Base-by-base conservation (phyloP, 768 basidiomycete genomes). In the Kockovaella imperatae region DNA sequence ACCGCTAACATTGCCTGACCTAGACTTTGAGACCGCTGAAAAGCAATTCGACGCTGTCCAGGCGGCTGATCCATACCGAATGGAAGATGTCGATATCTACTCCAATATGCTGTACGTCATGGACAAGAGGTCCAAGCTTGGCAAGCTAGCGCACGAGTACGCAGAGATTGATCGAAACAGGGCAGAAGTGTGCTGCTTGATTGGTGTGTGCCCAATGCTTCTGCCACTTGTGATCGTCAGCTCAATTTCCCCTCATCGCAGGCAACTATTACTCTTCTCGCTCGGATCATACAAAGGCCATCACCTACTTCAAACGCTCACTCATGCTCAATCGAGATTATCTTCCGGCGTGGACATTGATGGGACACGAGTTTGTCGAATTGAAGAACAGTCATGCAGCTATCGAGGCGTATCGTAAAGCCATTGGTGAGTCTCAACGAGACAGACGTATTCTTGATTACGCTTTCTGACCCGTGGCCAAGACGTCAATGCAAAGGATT, bases 311-410 rank as follows among this genome's bases (percentile, higher is more conserved):
- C 73, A 79, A 84, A 54, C 79, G 91, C 50, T 89, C 93, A 6
- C 86, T 90, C n/a, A 84, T 91, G 63, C 79, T 99, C 39, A 91
- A 99, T 70, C 80, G 86, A 47, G 90, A 86, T 1, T 97, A 90
- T 72, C 77, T 97, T 36, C 86, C 90, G 5, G 95, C 95, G 4
- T 99, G 95, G 95, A 97, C 93, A 3, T 74, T 99, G 54, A 90
- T 99, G 88, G 95, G 95, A 1, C 95, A 99, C 64, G 95, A 97
- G 72, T 96, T 86, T 61, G 86, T 99, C 35, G 95, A 99, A 73
- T 83, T 95, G 83, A 97, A 97, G 74, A 97, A 99, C 70, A 89
- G 89, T 4, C 91, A 97, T 75, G 95, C 95, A 2, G 93, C 95
- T 14, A 95, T 97, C 47, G 95, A 97, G 73, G 87, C 90, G 8